Evolutionary conservation across 2,329 filamentous ascomycete species (phyloP).

Genomic region (Bimuria novae-zelandiae): DNA sequence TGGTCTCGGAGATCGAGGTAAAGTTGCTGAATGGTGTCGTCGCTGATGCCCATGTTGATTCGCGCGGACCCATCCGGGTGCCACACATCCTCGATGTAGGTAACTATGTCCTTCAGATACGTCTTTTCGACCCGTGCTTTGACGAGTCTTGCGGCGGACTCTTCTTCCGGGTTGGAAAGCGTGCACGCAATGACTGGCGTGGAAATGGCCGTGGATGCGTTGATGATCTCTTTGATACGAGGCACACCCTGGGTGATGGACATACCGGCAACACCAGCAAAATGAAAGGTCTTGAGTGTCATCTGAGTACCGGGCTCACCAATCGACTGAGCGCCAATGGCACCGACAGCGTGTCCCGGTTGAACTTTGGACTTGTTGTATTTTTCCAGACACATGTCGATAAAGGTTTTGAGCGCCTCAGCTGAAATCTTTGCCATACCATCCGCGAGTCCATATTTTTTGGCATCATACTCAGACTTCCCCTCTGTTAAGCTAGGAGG

Average conservation of each 20-base stretch:
- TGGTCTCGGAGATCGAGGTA: slow-evolving; percentile 76
- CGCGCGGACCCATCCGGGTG: slow-evolving; percentile 70
- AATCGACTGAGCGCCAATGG: slow-evolving; percentile 95
- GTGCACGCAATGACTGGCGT: slow-evolving; percentile 92
- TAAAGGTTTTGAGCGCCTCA: slow-evolving; percentile 73
- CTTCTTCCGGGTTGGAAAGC: slow-evolving; percentile 73
- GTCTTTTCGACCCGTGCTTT: slow-evolving; percentile 96
- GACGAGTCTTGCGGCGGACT: slow-evolving; percentile 83
- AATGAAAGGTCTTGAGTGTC: slow-evolving; percentile 99
- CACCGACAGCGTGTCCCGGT: slow-evolving; percentile 92
- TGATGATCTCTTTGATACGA: slow-evolving; percentile 99
- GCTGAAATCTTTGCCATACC: slow-evolving; percentile 83
- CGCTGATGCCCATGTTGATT: slow-evolving; percentile 81
- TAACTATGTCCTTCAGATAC: slow-evolving; percentile 78
- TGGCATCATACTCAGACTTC: slow-evolving; percentile 40
- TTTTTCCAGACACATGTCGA: slow-evolving; percentile 82
- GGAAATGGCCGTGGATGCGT: slow-evolving; percentile 90
- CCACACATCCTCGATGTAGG: slow-evolving; percentile 87
- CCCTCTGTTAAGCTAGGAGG: slow-evolving; percentile 13
- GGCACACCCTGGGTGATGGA: slow-evolving; percentile 99
- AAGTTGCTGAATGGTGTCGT: slow-evolving; percentile 75
- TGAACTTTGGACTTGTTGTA: slow-evolving; percentile 91
- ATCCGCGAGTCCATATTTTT: slow-evolving; percentile 54
- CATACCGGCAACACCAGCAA: slow-evolving; percentile 99
- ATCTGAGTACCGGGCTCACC: slow-evolving; percentile 98